Base-by-base conservation (phyloP, 2,329 filamentous ascomycete genomes). In the Penicillium sp. region DNA sequence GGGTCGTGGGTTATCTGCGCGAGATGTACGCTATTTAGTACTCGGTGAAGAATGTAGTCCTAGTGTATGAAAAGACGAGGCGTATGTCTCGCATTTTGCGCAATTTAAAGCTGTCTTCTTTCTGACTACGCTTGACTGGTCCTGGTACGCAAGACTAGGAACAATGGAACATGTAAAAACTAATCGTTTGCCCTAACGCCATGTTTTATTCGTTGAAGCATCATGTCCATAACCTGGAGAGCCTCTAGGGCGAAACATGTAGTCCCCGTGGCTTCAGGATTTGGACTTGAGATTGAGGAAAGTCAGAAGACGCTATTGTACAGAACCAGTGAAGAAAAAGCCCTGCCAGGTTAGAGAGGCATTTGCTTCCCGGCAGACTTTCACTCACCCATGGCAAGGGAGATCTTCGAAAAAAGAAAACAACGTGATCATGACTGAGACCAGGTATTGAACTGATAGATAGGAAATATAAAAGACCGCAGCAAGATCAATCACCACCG, bases 401-500 rank as follows among this genome's bases (percentile, higher is more conserved):
- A 35, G 27, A 50, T 35, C 55, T 49, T 22, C 22, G 11, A 27
- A 54, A 41, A 46, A 40, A 24, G 46, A 41, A 46, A 40, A 24
- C 43, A 55, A 55, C 51, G 39, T 54, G 57, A 41, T 51, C 52
- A 63, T 54, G 44, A 52, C 55, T 56, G 52, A 43, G 52, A 54
- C 52, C 50, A 51, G 50, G 40, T 27, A 31, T 31, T 46, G 18
- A 46, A 11, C 43, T 39, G 18, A 50, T 43, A 24, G 52, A 49
- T 50, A 19, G 43, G 19, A 53, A 46, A 49, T 11, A 50, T 41
- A 53, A 46, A 55, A 43, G 19, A 52, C 50, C 57, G 49, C 19
- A 60, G 60, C 54, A 58, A 14, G 9, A 35, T 16, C 31, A 47
- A 56, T 69, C 61, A 73, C 61, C 71, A 72, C 58, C 60, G 60